phyloP scores from a whole-genome alignment of 805 yeast species.

The Candida koratica region DNA sequence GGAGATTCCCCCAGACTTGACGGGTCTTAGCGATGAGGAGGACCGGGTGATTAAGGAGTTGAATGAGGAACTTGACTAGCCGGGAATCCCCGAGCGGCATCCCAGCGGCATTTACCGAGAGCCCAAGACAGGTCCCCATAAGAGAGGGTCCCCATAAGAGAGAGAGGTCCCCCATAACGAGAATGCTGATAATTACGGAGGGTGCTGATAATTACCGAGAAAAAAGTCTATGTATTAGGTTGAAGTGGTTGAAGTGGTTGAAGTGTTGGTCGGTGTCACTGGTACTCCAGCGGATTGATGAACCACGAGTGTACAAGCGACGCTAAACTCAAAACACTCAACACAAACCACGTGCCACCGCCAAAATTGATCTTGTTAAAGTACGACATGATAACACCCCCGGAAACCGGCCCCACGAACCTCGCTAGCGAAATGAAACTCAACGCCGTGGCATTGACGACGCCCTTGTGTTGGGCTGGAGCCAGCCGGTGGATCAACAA shows the following conservation, averaged over 20 bases:
- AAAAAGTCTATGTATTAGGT: no score
- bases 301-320: conserved; percentile 17
- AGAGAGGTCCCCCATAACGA: no score
- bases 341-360: conserved; percentile 34
- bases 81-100: no score
- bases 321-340: conserved; percentile 20
- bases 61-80: no score
- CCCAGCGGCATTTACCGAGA: no score
- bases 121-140: no score
- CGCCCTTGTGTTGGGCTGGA: conserved; percentile 28
- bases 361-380: conserved; percentile 28
- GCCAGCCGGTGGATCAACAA: conserved; percentile 34
- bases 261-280: no score
- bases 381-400: conserved; percentile 31
- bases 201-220: no score
- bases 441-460: conserved; percentile 32
- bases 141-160: no score
- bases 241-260: no score
- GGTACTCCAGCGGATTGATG: no score
- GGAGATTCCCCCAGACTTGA: conserved; percentile 72
- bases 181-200: no score
- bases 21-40: conserved; percentile 43
- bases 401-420: conserved; percentile 29
- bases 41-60: conserved; percentile 35
- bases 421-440: conserved; percentile 31